Evolutionary conservation across 257 asterid species (phyloP).

Genomic region (Verbena officinalis): DNA sequence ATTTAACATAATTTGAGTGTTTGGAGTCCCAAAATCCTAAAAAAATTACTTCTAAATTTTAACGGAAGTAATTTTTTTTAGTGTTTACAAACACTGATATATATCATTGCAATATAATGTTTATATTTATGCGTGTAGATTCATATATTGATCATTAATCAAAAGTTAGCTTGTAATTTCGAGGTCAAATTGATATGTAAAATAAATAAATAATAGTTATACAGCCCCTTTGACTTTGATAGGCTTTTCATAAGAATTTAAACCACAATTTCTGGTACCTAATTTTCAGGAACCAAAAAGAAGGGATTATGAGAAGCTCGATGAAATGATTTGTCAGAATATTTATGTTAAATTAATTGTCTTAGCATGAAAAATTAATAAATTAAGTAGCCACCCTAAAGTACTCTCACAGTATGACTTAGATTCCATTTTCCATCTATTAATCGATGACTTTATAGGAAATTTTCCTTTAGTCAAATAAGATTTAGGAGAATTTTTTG

Average conservation of each 20-base stretch:
- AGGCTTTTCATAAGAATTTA: not conserved
- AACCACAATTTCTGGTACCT: slow-evolving; percentile 10
- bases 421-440: no score
- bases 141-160: not conserved
- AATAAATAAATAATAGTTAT: not conserved
- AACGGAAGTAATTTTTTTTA: no score
- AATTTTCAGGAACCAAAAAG: slow-evolving; percentile 33
- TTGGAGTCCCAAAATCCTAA: no score
- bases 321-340: slow-evolving; percentile 27
- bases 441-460: no score
- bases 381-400: slow-evolving; percentile 28
- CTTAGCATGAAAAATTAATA: not conserved
- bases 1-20: no score
- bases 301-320: slow-evolving; percentile 24
- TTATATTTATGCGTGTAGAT: no score
- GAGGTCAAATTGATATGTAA: slow-evolving; percentile 14
- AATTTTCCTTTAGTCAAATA: no score
- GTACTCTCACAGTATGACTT: no score
- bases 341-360: slow-evolving; percentile 8
- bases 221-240: not conserved
- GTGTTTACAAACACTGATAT: no score
- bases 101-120: no score
- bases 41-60: no score
- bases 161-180: not conserved
- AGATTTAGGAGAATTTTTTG: no score